Evolutionary conservation across 345 rosid genomes (phyloP), one percentile per base, ranked within the genome.

Genomic region (Citrus trifoliata): DNA sequence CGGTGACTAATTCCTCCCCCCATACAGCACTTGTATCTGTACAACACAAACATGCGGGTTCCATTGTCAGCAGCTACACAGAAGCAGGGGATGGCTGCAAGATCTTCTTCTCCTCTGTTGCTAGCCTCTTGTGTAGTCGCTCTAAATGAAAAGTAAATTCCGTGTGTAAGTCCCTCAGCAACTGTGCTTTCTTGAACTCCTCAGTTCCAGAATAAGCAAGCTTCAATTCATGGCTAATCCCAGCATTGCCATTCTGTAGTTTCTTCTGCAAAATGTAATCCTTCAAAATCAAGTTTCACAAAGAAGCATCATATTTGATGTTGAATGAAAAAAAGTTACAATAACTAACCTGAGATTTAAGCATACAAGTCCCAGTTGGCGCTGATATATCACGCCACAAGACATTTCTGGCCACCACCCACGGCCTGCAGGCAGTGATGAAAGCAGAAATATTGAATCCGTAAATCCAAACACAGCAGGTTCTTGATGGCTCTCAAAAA

Each of bases 381-480:
- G 53, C 53, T 66, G 42, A 71, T 32, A 68, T 42, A 59, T 71
- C 76, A 53, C 37, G 42, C 75, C 62, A 6, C 2, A 72, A 79
- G 56, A 80, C 24, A 24, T 66, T 82, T 56, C 73, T 80, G 65
- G 76, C 35, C 33, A 79, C 77, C 24, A 86, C 82, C 88, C 83
- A 88, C 4, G 91, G 89, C 82, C 91, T 88, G 85, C 72, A 76
- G 4, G 27, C 46, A 66, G 40, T 30, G 42, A 46, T 4, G 21
- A 53, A 24, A 30, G 30, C 48, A 30, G 4, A 46, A 28, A 71
- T 16, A 64, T 62, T 40, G 40, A 73, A 48, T 73, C 37, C 46
- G 6, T 60, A 58, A 58, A 64, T 3, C 9, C 79, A 27, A 13
- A n/a, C 48, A 53, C 19, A 30, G 3, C n/a, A 61, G 18, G 69